Base-by-base conservation (phyloP, 805 yeast genomes). In the Saturnispora saitoi region DNA sequence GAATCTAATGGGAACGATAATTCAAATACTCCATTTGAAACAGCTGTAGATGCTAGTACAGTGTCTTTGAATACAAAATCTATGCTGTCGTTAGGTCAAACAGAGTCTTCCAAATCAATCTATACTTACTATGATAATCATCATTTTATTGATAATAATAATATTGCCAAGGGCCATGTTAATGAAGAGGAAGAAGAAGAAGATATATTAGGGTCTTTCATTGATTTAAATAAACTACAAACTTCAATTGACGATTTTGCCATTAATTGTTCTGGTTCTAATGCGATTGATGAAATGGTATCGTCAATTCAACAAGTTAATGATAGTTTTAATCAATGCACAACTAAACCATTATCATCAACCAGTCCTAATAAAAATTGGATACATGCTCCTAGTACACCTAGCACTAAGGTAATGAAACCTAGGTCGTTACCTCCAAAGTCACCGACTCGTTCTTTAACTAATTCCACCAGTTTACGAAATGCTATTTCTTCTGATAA, bases 161-260 rank as follows among this genome's bases (percentile, higher is more conserved):
- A 22, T 12, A 10, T 34, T 8, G 9, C 17, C 22, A 34, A 34
- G 11, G 38, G 24, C 17, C 17, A 17, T 17, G 38, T 34, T 10
- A 20, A 34, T 17, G 38, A 34, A 22, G 38, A 34, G 11, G 38
- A n/a, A n/a, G 36, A 37, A 12, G 36, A 41, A 2, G 26, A 41
- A 17, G 39, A 42, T 32, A 24, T 43, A 34, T 12, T 43, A 26
- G 30, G 28, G 5, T 32, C 46, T 7, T 43, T 43, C 12, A 32
- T 43, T n/a, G 46, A 43, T 43, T 24, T 43, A 15, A 19, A 43
- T 26, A 43, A 31, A 24, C 14, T 43, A 26, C 41, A 37, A 12
- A 22, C n/a, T n/a, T 24, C 26, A 26, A 36, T 19, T 43, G 26
- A 43, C 9, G 46, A 42, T 29, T 22, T 29, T 30, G 44, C 11